Evolutionary conservation across 2,329 filamentous ascomycete species (phyloP).

Genomic region (Paecilomyces dactylethromorphus): DNA sequence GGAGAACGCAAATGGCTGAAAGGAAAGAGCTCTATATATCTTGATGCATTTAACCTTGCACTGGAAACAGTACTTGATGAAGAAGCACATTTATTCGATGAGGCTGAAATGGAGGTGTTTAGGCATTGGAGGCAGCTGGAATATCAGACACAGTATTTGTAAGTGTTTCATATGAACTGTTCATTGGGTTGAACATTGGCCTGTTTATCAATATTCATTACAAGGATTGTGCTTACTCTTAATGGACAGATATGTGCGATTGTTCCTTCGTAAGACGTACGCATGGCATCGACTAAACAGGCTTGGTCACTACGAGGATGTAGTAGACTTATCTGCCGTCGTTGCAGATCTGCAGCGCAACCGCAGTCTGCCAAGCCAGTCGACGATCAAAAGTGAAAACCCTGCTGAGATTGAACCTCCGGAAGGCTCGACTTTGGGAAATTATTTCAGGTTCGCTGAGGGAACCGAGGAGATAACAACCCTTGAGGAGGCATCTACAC

Average conservation of each 20-base stretch:
- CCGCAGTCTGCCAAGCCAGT: slow-evolving; percentile 49
- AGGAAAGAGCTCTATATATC: slow-evolving; percentile 85
- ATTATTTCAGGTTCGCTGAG: slow-evolving; percentile 72
- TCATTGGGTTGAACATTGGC: neutral
- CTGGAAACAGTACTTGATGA: slow-evolving; percentile 84
- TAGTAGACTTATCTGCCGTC: slow-evolving; percentile 64
- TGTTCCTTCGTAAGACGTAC: slow-evolving; percentile 87
- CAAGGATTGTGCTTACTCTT: neutral
- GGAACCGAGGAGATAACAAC: slow-evolving; percentile 67
- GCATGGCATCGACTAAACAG: slow-evolving; percentile 80
- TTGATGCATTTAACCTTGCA: slow-evolving; percentile 93
- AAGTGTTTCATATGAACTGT: slow-evolving; percentile 27
- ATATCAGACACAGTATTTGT: slow-evolving; percentile 91
- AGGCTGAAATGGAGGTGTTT: slow-evolving; percentile 72
- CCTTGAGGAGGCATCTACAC: slow-evolving; percentile 73
- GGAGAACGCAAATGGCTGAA: slow-evolving; percentile 60
- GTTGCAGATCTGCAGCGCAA: slow-evolving; percentile 57
- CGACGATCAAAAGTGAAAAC: slow-evolving; percentile 22
- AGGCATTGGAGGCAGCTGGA: slow-evolving; percentile 62
- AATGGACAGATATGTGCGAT: slow-evolving; percentile 66
- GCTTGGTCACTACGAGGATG: slow-evolving; percentile 75
- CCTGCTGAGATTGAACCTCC: slow-evolving; percentile 46
- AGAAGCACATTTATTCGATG: slow-evolving; percentile 80
- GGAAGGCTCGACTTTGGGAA: slow-evolving; percentile 43
- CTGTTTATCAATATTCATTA: neutral